Evolutionary conservation across 2,329 filamentous ascomycete genomes (phyloP), one percentile per base, ranked within the genome.

Genomic region (Aspergillus terreus): DNA sequence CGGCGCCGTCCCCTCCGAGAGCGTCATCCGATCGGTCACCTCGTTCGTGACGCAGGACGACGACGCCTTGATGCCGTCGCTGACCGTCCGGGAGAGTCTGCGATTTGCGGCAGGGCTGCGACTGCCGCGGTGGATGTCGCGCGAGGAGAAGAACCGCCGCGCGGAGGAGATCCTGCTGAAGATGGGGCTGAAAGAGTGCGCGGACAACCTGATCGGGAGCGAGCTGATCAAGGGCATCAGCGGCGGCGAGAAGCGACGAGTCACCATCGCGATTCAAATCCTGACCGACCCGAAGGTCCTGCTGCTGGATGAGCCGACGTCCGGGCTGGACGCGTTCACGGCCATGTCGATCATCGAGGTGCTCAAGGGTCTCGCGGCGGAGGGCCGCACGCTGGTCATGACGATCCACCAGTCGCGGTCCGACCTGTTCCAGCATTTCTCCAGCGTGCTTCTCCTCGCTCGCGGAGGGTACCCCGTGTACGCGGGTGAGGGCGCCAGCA

Each of bases 41-140:
- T 90, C 87, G 0, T 91, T 89, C 55, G 87, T 91, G 6, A 88
- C 85, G 19, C 88, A 91, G 58, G 87, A 90, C 53, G 88, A 91
- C 51, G 86, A 90, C 59, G 87, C 86, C 1, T 73, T 92, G 2
- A 76, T 91, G 6, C 83, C 87, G 1, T 89, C 85, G 0, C 74
- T 91, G 17, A 91, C 88, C 0, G 88, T 92, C 0, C 81, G 87
- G 1, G 88, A 92, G 63, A 91, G 86, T 0, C 75, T 92, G 1
- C 78, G 75, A 1, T 88, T 87, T 64, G 83, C 87, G 2, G 88
- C 88, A 2, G 84, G 85, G 1, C 75, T 92, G 12, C 80, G 88
- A 5, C 76, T 91, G 2, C 87, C 87, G 0, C 78, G 79, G 0
- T 88, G 83, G 72, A 87, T 90, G 85, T 82, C 79, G 19, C 83